phyloP scores from a whole-genome alignment of 441 rosid genomes.

The Erodium texanum region DNA sequence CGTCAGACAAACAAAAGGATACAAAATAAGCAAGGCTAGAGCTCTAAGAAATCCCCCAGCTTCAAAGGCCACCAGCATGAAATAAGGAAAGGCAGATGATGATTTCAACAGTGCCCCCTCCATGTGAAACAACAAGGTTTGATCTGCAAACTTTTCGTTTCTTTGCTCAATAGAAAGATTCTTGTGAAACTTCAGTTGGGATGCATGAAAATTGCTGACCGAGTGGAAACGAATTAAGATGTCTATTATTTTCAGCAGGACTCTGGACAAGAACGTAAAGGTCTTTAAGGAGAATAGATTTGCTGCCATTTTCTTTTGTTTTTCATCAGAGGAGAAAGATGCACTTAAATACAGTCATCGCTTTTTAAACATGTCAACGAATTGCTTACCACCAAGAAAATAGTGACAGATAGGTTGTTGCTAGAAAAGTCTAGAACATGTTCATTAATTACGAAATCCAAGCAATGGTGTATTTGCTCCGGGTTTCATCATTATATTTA shows the following conservation, averaged over 20 bases:
- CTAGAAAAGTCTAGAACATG: background rate
- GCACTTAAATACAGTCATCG: background rate
- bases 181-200: constrained; percentile 12
- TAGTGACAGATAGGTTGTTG: background rate
- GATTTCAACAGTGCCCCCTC: constrained; percentile 49
- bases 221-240: background rate
- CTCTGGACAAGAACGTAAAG: background rate
- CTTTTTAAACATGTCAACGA: background rate
- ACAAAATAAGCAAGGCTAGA: constrained; percentile 33
- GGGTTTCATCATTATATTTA: background rate
- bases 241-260: background rate
- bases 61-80: constrained; percentile 71
- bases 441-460: no score
- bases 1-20: constrained; percentile 39
- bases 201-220: background rate
- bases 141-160: constrained; percentile 10
- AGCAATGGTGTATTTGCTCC: no score
- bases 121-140: constrained; percentile 41
- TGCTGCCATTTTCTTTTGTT: background rate
- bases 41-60: constrained; percentile 56
- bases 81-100: constrained; percentile 48
- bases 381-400: background rate
- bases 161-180: constrained; percentile 7
- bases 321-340: background rate
- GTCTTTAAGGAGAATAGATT: background rate